Conservation (phyloP, 2,329 filamentous ascomycete genomes). For the Mariannaea sp. region DNA sequence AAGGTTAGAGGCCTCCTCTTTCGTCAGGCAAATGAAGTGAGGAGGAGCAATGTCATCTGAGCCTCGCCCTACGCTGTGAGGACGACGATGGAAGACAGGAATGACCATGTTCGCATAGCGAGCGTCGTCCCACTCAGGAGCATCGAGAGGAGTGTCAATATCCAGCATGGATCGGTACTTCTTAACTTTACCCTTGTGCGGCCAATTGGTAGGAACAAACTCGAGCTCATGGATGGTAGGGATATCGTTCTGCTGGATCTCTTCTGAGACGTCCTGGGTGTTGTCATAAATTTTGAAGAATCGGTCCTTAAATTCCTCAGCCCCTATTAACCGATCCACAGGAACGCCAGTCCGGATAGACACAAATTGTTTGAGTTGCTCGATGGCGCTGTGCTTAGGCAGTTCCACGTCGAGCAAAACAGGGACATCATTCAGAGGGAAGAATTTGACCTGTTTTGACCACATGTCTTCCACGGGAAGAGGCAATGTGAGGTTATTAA, state of each 20-base stretch:
- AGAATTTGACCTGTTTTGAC: slow-evolving; percentile 74
- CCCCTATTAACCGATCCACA: slow-evolving; percentile 71
- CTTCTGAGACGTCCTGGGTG: slow-evolving; percentile 67
- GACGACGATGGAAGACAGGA: slow-evolving; percentile 68
- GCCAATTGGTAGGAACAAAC: slow-evolving; percentile 76
- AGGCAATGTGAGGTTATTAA: slow-evolving; percentile 91
- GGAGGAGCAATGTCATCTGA: slow-evolving; percentile 50
- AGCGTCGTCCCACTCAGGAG: slow-evolving; percentile 63
- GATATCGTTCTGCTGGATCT: slow-evolving; percentile 69
- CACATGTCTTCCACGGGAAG: slow-evolving; percentile 86
- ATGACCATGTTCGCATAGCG: slow-evolving; percentile 71
- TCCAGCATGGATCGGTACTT: slow-evolving; percentile 58
- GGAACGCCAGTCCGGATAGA: slow-evolving; percentile 70
- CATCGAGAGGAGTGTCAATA: slow-evolving; percentile 47
- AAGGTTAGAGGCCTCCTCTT: slow-evolving; percentile 69
- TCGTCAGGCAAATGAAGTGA: slow-evolving; percentile 76
- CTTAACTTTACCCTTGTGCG: slow-evolving; percentile 54
- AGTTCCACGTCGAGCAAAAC: slow-evolving; percentile 78
- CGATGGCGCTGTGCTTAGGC: slow-evolving; percentile 74
- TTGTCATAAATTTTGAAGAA: slow-evolving; percentile 90
- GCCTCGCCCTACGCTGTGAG: slow-evolving; percentile 38
- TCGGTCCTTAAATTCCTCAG: slow-evolving; percentile 80
- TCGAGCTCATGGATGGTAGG: slow-evolving; percentile 80
- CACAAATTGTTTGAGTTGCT: slow-evolving; percentile 70
- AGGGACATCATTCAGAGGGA: slow-evolving; percentile 73